These are phyloP conservation scores for Candida germanica DNA, from an alignment of 805 yeast genomes.

Conservation along the genomic window DNA sequence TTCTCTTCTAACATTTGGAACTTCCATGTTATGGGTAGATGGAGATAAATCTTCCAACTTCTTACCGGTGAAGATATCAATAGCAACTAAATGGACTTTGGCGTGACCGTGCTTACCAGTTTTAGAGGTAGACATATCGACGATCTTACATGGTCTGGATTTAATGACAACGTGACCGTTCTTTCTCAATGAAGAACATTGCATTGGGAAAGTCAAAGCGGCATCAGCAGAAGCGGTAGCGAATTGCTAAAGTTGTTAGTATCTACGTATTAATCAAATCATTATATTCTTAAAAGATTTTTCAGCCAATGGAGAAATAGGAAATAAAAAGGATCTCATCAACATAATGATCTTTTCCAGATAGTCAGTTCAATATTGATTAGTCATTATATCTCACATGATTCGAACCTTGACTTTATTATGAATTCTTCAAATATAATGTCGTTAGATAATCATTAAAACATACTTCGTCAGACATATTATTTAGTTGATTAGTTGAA, in stretches of 20 bases:
- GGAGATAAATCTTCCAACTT: constrained; percentile 99
- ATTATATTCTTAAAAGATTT: too few relatives aligned
- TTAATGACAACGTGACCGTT: constrained; percentile 98
- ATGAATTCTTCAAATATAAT: too few relatives aligned
- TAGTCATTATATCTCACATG: too few relatives aligned
- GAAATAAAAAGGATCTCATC: too few relatives aligned
- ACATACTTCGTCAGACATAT: constrained; percentile 15
- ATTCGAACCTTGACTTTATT: too few relatives aligned
- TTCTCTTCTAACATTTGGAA: constrained; percentile 93
- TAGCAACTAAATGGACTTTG: constrained; percentile 98
- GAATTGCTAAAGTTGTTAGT: constrained; percentile 64
- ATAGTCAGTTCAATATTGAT: too few relatives aligned
- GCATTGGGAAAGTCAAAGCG: constrained; percentile 97
- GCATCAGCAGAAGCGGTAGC: constrained; percentile 99
- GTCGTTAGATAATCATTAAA: too few relatives aligned
- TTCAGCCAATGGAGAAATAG: too few relatives aligned
- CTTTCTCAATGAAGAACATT: constrained; percentile 99
- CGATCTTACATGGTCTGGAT: constrained; percentile 99
- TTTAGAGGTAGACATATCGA: constrained; percentile 99
- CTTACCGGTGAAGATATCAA: constrained; percentile 98
- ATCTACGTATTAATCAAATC: constrained; percentile 4
- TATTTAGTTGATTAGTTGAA: constrained; percentile 4
- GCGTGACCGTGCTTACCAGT: constrained; percentile 99
- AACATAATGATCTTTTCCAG: too few relatives aligned
- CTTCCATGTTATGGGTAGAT: constrained; percentile 99